Evolutionary conservation across 257 asterid genomes (phyloP).

Genomic region (Fraxinus quadrangulata): DNA sequence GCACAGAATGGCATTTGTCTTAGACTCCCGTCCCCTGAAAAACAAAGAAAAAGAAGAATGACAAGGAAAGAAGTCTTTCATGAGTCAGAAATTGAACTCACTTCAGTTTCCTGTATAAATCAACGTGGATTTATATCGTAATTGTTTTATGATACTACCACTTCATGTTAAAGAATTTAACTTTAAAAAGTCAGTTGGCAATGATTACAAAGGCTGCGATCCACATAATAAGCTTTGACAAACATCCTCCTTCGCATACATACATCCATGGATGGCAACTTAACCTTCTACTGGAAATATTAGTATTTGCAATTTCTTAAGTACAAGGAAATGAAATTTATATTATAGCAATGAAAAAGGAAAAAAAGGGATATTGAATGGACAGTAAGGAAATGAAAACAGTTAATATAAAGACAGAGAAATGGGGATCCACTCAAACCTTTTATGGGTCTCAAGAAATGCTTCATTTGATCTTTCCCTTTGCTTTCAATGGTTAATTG

Average conservation of each 20-base stretch:
- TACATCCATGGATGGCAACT: not conserved
- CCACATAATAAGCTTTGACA: not conserved
- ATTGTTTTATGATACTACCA: not conserved
- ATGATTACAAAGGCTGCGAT: conserved; percentile 1
- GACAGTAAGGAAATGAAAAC: not conserved
- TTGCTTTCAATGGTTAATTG: not conserved
- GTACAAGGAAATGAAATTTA: not conserved
- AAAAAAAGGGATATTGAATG: too few species aligned
- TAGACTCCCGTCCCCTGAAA: not conserved
- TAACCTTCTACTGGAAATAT: not conserved
- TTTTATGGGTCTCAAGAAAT: conserved; percentile 14
- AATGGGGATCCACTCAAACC: not conserved
- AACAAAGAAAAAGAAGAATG: not conserved
- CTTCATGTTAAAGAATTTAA: not conserved
- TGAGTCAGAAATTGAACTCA: not conserved
- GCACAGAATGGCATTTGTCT: not conserved
- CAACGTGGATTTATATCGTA: not conserved
- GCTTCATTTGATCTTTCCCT: not conserved
- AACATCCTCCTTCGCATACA: not conserved
- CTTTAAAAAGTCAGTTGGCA: not conserved
- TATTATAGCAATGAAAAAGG: not conserved
- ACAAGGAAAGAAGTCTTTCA: not conserved
- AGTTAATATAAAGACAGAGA: not conserved
- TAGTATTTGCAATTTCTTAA: not conserved
- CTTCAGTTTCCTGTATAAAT: not conserved